Percentiles rank a stretch among this genome's conserved stretches.
Conservation (phyloP, 116 monocot genomes). For the Trichopus zeylanicus region DNA sequence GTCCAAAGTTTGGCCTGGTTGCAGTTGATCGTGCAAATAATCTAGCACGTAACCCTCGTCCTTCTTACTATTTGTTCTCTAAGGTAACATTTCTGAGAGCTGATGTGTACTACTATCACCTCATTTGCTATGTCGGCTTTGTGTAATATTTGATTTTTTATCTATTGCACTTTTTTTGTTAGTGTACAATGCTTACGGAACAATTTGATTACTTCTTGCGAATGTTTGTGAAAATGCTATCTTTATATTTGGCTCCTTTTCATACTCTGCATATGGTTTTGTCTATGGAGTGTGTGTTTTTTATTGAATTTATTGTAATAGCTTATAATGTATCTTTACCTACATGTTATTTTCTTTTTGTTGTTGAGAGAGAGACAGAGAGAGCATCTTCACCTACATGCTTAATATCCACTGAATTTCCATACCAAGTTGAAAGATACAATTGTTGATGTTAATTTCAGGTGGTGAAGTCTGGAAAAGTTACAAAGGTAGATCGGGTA, state of each 20-base stretch:
- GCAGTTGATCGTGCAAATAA: constrained; percentile 87
- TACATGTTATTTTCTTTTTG: too few species aligned
- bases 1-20: constrained; percentile 82
- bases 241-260: not conserved
- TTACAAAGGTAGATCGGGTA: constrained; percentile 59
- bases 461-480: constrained; percentile 67
- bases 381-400: too few species aligned
- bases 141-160: not conserved
- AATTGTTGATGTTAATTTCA: constrained; percentile 12
- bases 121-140: not conserved
- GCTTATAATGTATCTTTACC: too few species aligned
- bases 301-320: too few species aligned
- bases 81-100: too few species aligned
- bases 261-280: too few species aligned
- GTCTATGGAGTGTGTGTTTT: too few species aligned
- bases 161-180: not conserved
- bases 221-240: not conserved
- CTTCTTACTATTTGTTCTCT: constrained; percentile 67
- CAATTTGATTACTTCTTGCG: not conserved
- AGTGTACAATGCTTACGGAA: not conserved
- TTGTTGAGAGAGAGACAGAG: too few species aligned
- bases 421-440: not conserved
- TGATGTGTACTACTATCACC: too few species aligned
- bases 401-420: not conserved
- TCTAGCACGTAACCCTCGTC: constrained; percentile 66